Evolutionary conservation across 2,329 filamentous ascomycete genomes (phyloP).

Genomic region (Venturiaceae sp.): DNA sequence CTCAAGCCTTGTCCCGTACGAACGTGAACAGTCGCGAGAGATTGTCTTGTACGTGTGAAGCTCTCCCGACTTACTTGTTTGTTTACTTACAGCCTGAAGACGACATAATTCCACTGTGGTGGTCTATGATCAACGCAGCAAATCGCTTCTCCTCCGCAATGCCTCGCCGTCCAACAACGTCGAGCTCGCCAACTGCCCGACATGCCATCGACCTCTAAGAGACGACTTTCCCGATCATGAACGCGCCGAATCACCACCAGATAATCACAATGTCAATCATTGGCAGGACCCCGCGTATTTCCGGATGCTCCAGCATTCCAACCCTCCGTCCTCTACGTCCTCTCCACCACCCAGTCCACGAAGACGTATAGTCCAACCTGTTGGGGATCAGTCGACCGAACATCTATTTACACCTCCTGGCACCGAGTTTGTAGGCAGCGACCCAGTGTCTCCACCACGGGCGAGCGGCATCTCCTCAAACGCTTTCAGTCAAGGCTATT

Average conservation of each 20-base stretch:
- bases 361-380: slow-evolving; percentile 29
- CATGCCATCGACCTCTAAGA: slow-evolving; percentile 66
- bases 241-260: slow-evolving; percentile 16
- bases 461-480: slow-evolving; percentile 68
- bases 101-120: slow-evolving; percentile 91
- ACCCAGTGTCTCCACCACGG: slow-evolving; percentile 26
- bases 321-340: slow-evolving; percentile 39
- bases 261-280: slow-evolving; percentile 33
- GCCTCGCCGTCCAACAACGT: slow-evolving; percentile 42
- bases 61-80: slow-evolving; percentile 4
- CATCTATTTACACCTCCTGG: slow-evolving; percentile 44
- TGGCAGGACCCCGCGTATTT: slow-evolving; percentile 76
- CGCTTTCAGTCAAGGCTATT: slow-evolving; percentile 88
- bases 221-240: slow-evolving; percentile 32
- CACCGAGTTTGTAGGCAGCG: slow-evolving; percentile 37
- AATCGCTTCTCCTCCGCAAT: slow-evolving; percentile 72
- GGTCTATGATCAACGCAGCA: slow-evolving; percentile 76
- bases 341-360: slow-evolving; percentile 39
- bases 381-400: slow-evolving; percentile 18
- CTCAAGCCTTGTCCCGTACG: slow-evolving; percentile 69
- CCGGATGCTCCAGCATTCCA: slow-evolving; percentile 68
- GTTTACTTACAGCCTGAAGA: slow-evolving; percentile 36
- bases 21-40: slow-evolving; percentile 62
- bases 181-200: slow-evolving; percentile 68
- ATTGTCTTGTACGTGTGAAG: slow-evolving; percentile 55